phyloP scores from a whole-genome alignment of 352 stramenopile genomes.

The Thalassiosira mediterranea region DNA sequence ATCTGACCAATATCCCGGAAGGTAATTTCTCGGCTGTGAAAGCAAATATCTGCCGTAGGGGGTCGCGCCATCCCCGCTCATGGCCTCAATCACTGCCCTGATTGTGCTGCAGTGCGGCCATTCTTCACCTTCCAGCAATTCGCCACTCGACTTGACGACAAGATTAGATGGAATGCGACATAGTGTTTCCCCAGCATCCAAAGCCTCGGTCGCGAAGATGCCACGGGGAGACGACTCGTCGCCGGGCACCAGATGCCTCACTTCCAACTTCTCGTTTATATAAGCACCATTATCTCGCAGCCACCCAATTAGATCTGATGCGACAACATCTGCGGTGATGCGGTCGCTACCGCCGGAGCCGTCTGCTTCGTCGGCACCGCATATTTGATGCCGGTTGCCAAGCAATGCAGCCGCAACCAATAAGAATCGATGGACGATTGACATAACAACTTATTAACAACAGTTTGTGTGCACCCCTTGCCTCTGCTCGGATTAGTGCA shows the following conservation, averaged over 20 bases:
- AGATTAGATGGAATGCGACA: conserved; percentile 40
- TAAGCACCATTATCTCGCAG: conserved; percentile 38
- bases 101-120: conserved; percentile 8
- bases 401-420: no score
- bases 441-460: no score
- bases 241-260: conserved; percentile 23
- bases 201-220: conserved; percentile 41
- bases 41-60: conserved; percentile 61
- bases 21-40: conserved; percentile 36
- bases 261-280: conserved; percentile 49
- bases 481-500: no score
- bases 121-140: conserved; percentile 3
- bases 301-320: conserved; percentile 33
- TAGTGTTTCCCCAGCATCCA: conserved; percentile 40
- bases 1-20: conserved; percentile 40
- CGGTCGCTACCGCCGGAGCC: no score
- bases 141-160: conserved; percentile 17
- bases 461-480: no score
- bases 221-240: conserved; percentile 39
- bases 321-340: not conserved
- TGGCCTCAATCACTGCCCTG: conserved; percentile 4
- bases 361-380: no score
- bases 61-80: conserved; percentile 9
- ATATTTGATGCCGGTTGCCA: no score
- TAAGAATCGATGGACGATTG: no score